Evolutionary conservation across 1,284 basidiomycete genomes (phyloP).

Genomic region (Hortiboletus rubellus): DNA sequence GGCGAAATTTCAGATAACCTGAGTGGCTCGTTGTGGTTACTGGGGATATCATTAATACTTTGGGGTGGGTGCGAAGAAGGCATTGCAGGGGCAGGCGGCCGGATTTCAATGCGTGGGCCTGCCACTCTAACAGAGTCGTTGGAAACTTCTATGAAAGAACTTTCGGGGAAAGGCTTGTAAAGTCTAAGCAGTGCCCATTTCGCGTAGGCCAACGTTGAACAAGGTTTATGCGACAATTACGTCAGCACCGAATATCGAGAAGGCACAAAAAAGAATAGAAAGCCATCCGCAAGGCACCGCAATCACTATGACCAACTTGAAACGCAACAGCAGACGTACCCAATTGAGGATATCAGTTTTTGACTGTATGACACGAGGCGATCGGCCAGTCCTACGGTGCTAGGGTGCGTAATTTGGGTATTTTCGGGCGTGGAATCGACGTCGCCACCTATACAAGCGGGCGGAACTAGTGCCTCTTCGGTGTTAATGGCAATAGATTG

Average conservation of each 20-base stretch:
- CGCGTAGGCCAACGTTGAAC: slow-evolving; percentile 6
- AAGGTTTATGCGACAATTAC: slow-evolving; percentile 29
- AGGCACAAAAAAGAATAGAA: slow-evolving; percentile 15
- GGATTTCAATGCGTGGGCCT: slow-evolving; percentile 3
- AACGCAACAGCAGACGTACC: slow-evolving; percentile 30
- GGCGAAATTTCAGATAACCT: slow-evolving; percentile 55
- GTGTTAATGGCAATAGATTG: slow-evolving; percentile 15
- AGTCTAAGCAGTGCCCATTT: slow-evolving; percentile 28
- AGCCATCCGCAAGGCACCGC: slow-evolving; percentile 22
- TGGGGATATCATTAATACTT: slow-evolving; percentile 1
- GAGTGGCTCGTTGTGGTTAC: slow-evolving; percentile 32
- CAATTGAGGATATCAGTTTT: slow-evolving; percentile 34
- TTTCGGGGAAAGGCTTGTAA: slow-evolving; percentile 25
- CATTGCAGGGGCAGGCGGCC: background rate
- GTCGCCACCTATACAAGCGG: slow-evolving; percentile 25
- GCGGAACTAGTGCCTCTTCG: slow-evolving; percentile 19
- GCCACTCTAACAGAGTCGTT: slow-evolving; percentile 11
- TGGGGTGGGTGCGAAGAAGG: slow-evolving; percentile 1
- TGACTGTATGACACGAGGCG: slow-evolving; percentile 38
- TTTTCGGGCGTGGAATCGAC: slow-evolving; percentile 15
- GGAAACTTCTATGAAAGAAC: slow-evolving; percentile 9
- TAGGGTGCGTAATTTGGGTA: slow-evolving; percentile 7
- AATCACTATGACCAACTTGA: slow-evolving; percentile 25
- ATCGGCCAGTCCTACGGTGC: slow-evolving; percentile 25
- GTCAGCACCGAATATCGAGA: slow-evolving; percentile 23